Evolutionary conservation across 805 yeast genomes (phyloP).

Genomic region (Saccharomycopsis babjevae): DNA sequence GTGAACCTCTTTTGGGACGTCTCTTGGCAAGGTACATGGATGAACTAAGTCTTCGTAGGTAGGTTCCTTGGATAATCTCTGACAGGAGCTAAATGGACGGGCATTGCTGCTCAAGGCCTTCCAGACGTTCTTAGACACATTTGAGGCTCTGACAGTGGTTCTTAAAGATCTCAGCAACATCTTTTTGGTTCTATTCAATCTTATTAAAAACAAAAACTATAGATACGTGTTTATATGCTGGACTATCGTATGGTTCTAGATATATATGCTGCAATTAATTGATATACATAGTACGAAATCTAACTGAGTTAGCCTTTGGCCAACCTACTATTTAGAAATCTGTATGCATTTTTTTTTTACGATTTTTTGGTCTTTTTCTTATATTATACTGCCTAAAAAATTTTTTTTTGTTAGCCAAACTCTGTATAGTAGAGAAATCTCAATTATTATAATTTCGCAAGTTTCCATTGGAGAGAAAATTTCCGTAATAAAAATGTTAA

Average conservation of each 20-base stretch:
- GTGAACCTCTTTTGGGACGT: slow-evolving; percentile 16
- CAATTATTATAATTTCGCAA: background rate
- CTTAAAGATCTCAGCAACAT: background rate
- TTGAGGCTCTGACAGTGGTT: background rate
- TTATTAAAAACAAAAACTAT: too few relatives aligned
- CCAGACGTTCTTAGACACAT: background rate
- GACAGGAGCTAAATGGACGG: background rate
- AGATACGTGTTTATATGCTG: too few relatives aligned
- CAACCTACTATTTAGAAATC: background rate
- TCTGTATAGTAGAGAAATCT: too few relatives aligned
- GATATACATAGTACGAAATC: background rate
- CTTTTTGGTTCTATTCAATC: background rate
- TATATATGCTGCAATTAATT: background rate
- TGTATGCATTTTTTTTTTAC: background rate
- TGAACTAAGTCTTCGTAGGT: slow-evolving; percentile 16
- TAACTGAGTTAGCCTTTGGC: too few relatives aligned
- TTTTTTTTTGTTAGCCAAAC: background rate
- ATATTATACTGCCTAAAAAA: background rate
- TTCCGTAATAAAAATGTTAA: background rate
- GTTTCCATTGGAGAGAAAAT: slow-evolving; percentile 2
- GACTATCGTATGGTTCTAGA: too few relatives aligned
- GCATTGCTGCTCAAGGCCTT: background rate
- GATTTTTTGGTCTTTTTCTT: background rate
- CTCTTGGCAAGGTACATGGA: slow-evolving; percentile 15
- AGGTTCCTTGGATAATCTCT: background rate